Percentiles rank a stretch among this genome's conserved stretches.
Evolutionary conservation across 495 filamentous ascomycete species (phyloP).

Genomic region (Xylaria telfairii): DNA sequence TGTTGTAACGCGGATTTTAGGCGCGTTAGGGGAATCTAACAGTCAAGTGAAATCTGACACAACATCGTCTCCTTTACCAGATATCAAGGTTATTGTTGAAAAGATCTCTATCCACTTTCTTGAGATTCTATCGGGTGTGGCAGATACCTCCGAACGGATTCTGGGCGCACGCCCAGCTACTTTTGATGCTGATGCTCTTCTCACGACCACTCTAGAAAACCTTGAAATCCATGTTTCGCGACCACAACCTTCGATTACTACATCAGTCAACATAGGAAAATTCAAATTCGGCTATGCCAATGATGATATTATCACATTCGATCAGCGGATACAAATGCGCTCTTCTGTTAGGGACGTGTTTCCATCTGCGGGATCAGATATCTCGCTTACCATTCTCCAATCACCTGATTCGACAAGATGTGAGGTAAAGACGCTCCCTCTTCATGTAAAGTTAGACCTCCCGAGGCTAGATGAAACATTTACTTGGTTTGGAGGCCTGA

Average conservation of each 20-base stretch:
- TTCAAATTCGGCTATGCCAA: slow-evolving; percentile 75
- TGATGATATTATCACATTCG: slow-evolving; percentile 79
- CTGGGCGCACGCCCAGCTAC: slow-evolving; percentile 39
- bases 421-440: slow-evolving; percentile 80
- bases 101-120: slow-evolving; percentile 68
- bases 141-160: slow-evolving; percentile 45
- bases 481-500: slow-evolving; percentile 88
- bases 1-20: slow-evolving; percentile 60
- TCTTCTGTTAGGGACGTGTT: slow-evolving; percentile 70
- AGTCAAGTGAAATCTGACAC: slow-evolving; percentile 28
- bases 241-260: slow-evolving; percentile 41
- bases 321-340: slow-evolving; percentile 67
- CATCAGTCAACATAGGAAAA: slow-evolving; percentile 62
- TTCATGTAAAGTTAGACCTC: slow-evolving; percentile 79
- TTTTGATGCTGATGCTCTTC: slow-evolving; percentile 54
- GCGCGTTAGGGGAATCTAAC: slow-evolving; percentile 46
- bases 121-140: slow-evolving; percentile 62
- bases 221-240: slow-evolving; percentile 48
- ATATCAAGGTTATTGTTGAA: slow-evolving; percentile 59
- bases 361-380: slow-evolving; percentile 64
- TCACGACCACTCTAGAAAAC: slow-evolving; percentile 55
- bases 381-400: slow-evolving; percentile 65
- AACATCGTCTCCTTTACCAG: slow-evolving; percentile 37
- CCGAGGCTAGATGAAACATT: slow-evolving; percentile 85
- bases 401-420: slow-evolving; percentile 59